phyloP scores from a whole-genome alignment of 768 basidiomycete species.

The Cyclocybe aegerita region DNA sequence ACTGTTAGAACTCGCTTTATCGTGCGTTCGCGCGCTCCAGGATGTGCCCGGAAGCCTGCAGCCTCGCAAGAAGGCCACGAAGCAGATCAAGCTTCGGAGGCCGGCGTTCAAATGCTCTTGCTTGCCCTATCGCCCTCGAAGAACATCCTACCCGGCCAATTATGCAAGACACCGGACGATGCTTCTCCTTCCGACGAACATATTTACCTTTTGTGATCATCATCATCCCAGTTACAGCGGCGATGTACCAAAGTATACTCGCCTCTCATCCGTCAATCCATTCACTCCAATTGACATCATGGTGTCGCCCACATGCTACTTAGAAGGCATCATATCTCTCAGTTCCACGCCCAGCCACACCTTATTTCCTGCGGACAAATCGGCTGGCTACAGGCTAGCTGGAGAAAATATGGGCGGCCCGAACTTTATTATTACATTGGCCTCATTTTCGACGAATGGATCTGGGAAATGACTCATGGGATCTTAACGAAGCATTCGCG shows the following conservation, averaged over 20 bases:
- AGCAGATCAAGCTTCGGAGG: constrained; percentile 5
- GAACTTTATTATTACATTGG: constrained; percentile 9
- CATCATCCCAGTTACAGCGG: constrained; percentile 3
- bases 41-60: neutral
- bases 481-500: neutral
- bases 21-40: neutral
- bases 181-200: constrained; percentile 11
- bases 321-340: no score
- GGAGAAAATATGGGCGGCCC: constrained; percentile 2
- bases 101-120: constrained; percentile 14
- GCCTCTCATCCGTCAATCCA: no score
- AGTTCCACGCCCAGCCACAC: neutral
- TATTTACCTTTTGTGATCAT: constrained; percentile 10
- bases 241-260: neutral
- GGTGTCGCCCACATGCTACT: no score
- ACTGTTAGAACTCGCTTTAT: neutral
- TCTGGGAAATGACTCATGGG: constrained; percentile 3
- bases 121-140: neutral
- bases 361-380: constrained; percentile 3
- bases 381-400: constrained; percentile 2
- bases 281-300: no score
- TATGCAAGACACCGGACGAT: constrained; percentile 16
- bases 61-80: constrained; percentile 1
- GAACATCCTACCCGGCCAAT: constrained; percentile 16
- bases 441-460: constrained; percentile 8